Conservation (phyloP, 2,329 filamentous ascomycete species). For the Pseudocercospora fijiensis region DNA sequence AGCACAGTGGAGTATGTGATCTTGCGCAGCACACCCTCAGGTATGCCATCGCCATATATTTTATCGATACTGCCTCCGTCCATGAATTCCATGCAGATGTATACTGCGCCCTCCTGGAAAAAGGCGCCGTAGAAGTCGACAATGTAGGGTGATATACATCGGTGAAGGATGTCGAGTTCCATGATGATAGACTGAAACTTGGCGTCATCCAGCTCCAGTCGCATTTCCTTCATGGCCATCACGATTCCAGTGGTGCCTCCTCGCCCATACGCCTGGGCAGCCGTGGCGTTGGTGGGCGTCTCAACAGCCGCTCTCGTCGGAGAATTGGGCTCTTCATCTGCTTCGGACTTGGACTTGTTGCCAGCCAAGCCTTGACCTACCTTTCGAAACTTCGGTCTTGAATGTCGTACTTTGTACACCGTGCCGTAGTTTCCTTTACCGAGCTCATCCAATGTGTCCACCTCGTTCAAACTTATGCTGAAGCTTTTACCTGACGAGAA, state of each 20-base stretch:
- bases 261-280: constrained; percentile 26
- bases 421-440: constrained; percentile 98
- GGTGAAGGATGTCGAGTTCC: constrained; percentile 92
- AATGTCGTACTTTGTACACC: constrained; percentile 92
- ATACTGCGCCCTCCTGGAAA: constrained; percentile 97
- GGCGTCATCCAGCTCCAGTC: constrained; percentile 89
- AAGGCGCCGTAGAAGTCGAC: constrained; percentile 99
- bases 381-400: constrained; percentile 64
- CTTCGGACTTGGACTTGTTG: constrained; percentile 50
- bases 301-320: constrained; percentile 20
- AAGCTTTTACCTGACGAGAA: constrained; percentile 89
- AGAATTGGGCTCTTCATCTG: constrained; percentile 27
- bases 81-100: constrained; percentile 99
- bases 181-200: constrained; percentile 98
- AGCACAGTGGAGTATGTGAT: constrained; percentile 87
- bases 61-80: constrained; percentile 98
- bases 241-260: constrained; percentile 68
- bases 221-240: constrained; percentile 99
- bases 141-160: constrained; percentile 92
- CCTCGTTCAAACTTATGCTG: constrained; percentile 91
- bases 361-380: constrained; percentile 61
- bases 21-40: constrained; percentile 82
- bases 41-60: constrained; percentile 84
- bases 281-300: constrained; percentile 23
- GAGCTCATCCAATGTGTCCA: constrained; percentile 87